Conservation (phyloP, 768 basidiomycete species). For the Amanita fuliginea region DNA sequence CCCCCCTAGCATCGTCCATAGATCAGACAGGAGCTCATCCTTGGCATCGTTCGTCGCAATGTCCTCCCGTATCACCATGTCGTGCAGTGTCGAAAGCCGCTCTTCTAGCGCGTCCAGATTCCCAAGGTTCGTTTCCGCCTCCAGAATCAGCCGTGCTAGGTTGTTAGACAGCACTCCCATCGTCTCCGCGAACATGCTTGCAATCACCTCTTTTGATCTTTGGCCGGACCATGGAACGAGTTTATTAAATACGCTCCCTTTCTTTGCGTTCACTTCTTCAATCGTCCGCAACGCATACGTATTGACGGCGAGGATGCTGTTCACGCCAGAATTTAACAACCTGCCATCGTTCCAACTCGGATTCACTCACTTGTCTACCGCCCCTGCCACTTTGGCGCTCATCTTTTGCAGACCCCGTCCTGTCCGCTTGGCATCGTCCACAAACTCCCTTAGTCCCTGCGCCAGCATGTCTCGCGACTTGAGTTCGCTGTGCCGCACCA, state of each 20-base stretch:
- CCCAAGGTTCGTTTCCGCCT: conserved; percentile 46
- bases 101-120: conserved; percentile 57
- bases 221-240: conserved; percentile 28
- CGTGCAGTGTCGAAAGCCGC: conserved; percentile 43
- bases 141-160: conserved; percentile 49
- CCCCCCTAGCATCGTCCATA: conserved; percentile 64
- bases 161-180: conserved; percentile 47
- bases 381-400: conserved; percentile 56
- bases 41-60: conserved; percentile 28
- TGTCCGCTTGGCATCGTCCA: conserved; percentile 48
- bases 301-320: conserved; percentile 64
- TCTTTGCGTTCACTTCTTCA: conserved; percentile 26
- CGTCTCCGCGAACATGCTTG: conserved; percentile 45
- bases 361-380: conserved; percentile 57
- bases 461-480: conserved; percentile 48
- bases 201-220: conserved; percentile 32
- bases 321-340: no score
- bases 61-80: conserved; percentile 51
- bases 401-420: conserved; percentile 52
- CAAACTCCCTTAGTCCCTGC: conserved; percentile 39
- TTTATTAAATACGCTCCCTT: conserved; percentile 20
- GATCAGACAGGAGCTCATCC: conserved; percentile 44
- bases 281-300: conserved; percentile 59
- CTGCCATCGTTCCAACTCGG: background rate
- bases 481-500: conserved; percentile 55